Evolutionary conservation across 305 asterid species (phyloP).

Genomic region (Andrographis paniculata): DNA sequence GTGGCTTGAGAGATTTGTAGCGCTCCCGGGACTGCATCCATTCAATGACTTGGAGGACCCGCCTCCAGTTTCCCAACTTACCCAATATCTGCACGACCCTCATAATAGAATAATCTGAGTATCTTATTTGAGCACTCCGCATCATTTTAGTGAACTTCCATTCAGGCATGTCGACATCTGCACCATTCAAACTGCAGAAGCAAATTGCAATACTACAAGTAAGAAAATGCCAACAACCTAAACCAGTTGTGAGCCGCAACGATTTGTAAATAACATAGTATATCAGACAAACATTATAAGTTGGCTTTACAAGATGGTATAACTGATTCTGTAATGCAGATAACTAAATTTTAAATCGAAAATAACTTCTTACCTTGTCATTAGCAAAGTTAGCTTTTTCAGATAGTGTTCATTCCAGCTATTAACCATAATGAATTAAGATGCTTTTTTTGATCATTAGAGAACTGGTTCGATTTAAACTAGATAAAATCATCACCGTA

Average conservation of each 20-base stretch:
- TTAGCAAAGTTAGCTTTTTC: no score
- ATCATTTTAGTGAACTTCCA: conserved; percentile 90
- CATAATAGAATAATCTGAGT: conserved; percentile 76
- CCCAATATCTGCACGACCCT: conserved; percentile 87
- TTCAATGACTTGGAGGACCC: conserved; percentile 89
- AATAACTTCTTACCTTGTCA: no score
- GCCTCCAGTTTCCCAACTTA: conserved; percentile 82
- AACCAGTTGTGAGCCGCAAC: not conserved
- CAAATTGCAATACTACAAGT: conserved; percentile 42
- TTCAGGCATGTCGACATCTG: conserved; percentile 92
- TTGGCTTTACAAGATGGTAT: not conserved
- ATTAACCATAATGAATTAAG: no score
- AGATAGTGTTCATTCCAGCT: no score
- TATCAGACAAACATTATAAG: conserved; percentile 7
- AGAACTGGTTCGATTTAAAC: not conserved
- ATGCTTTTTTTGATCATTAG: no score
- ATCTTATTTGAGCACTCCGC: conserved; percentile 77
- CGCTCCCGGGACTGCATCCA: conserved; percentile 87
- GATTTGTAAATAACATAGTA: conserved; percentile 3
- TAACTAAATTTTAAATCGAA: no score
- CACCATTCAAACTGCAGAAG: conserved; percentile 97
- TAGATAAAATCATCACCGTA: conserved; percentile 1
- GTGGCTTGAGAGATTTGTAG: conserved; percentile 66
- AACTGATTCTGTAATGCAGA: conserved; percentile 3
- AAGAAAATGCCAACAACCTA: conserved; percentile 12